Evolutionary conservation across 2,329 filamentous ascomycete genomes (phyloP).

Genomic region (Arthrobotrys sphaeroides): DNA sequence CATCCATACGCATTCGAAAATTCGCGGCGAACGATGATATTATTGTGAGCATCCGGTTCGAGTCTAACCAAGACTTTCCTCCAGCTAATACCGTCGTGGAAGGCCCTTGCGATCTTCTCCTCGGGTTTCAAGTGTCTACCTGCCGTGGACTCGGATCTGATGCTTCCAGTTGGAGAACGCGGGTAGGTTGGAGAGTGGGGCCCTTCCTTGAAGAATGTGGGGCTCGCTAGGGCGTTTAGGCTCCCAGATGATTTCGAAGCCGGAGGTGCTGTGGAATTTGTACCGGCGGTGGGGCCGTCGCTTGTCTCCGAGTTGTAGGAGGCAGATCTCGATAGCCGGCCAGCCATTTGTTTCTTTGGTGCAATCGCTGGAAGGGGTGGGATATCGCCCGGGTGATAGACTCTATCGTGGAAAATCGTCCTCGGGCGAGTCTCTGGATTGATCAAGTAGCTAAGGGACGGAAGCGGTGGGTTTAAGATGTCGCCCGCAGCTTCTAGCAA

Average conservation of each 20-base stretch:
- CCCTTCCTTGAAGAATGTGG: background rate
- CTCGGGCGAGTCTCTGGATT: constrained; percentile 82
- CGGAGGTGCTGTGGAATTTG: background rate
- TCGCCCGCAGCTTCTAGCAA: constrained; percentile 96
- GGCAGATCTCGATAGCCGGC: constrained; percentile 28
- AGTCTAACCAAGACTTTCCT: constrained; percentile 94
- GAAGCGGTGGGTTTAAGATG: constrained; percentile 87
- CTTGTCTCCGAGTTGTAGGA: constrained; percentile 38
- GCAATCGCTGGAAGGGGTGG: constrained; percentile 68
- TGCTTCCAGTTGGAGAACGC: constrained; percentile 47
- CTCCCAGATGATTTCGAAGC: background rate
- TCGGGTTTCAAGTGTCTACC: constrained; percentile 78
- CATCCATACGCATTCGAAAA: constrained; percentile 98
- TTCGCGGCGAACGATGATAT: constrained; percentile 94
- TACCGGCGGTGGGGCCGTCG: constrained; percentile 8
- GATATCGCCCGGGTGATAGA: constrained; percentile 94
- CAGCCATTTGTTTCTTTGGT: constrained; percentile 12
- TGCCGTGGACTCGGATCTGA: constrained; percentile 48
- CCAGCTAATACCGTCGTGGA: constrained; percentile 91
- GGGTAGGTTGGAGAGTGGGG: constrained; percentile 30
- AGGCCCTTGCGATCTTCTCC: constrained; percentile 95
- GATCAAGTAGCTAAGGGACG: constrained; percentile 80
- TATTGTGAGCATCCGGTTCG: constrained; percentile 97
- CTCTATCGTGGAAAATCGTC: constrained; percentile 94
- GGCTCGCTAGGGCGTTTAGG: background rate